Base-by-base conservation (phyloP, 2,329 filamentous ascomycete species). In the Arthroderma sp. region DNA sequence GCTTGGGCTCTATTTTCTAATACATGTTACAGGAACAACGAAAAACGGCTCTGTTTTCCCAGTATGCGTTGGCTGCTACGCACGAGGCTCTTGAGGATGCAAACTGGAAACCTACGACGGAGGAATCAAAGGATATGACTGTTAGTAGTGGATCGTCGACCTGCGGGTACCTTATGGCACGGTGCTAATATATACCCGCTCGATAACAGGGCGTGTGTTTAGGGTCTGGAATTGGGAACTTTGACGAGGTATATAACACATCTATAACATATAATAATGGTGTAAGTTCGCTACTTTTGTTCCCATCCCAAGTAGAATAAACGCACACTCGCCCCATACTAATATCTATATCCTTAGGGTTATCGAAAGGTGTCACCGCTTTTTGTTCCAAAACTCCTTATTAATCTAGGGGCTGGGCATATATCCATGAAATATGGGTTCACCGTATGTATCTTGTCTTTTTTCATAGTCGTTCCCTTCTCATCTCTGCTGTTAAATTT, bases 401-500 rank as follows among this genome's bases (percentile, higher is more conserved):
- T 95, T 73, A 98, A 98, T 69, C 81, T 98, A 63, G 93, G 88
- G 0, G 93, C 93, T 8, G 93, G 93, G 0, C 91, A 97, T 68
- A 84, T 97, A 38, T 91, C 91, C 25, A 97, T 98, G 84, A 87
- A 84, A 64, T 84, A 93, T 73, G 88, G 89, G 17, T 87, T 98
- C 67, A 82, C 79, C 66, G 79, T 80, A 67, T 54, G 63, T 57
- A 51, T 38, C 11, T 35, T 13, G 17, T 23, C 4, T 51, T n/a
- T 51, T 33, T 3, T 3, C 2, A 33, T 23, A 19, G 8, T 8
- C 0, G 4, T 31, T 25, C 17, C 9, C n/a, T 1, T 44, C 15
- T n/a, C n/a, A 55, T 55, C 13, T 58, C 11, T 23, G n/a, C 53
- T 15, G 21, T 23, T 11, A 4, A 44, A 43, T 23, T 43, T 5